Evolutionary conservation across 73 alveolate genomes (phyloP).

Genomic region (Tetrahymena malaccensis): DNA sequence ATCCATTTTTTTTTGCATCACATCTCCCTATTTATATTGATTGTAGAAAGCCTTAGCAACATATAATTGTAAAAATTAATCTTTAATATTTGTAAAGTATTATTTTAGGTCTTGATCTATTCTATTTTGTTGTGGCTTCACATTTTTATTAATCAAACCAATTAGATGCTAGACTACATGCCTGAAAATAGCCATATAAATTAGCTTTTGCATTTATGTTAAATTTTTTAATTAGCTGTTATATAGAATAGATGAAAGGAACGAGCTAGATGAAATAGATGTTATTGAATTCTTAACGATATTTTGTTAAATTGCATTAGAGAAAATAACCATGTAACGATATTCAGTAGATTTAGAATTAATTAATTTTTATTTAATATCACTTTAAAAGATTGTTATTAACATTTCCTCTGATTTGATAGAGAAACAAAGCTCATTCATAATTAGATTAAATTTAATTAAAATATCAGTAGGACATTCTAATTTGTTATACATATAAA

Average conservation of each 20-base stretch:
- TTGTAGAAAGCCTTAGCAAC: background rate
- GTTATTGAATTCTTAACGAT: background rate
- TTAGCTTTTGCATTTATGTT: background rate
- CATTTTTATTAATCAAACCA: background rate
- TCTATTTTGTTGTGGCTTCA: background rate
- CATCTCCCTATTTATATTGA: background rate
- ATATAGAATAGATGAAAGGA: background rate
- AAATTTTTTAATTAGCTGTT: background rate
- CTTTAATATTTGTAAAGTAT: background rate
- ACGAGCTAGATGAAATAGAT: background rate
- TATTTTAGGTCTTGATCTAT: background rate
- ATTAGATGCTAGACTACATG: background rate
- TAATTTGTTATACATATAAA: background rate
- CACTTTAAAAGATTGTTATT: background rate
- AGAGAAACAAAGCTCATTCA: background rate
- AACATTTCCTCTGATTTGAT: background rate
- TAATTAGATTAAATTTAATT: background rate
- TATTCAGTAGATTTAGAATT: background rate
- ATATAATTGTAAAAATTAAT: background rate
- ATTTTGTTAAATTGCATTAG: background rate
- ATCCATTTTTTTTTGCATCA: background rate
- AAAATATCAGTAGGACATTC: background rate
- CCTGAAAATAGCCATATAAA: background rate
- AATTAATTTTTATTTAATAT: background rate
- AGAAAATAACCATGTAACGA: background rate